Evolutionary conservation across 2,329 filamentous ascomycete genomes (phyloP), one percentile per base, ranked within the genome.

Genomic region (Metarhizium album): DNA sequence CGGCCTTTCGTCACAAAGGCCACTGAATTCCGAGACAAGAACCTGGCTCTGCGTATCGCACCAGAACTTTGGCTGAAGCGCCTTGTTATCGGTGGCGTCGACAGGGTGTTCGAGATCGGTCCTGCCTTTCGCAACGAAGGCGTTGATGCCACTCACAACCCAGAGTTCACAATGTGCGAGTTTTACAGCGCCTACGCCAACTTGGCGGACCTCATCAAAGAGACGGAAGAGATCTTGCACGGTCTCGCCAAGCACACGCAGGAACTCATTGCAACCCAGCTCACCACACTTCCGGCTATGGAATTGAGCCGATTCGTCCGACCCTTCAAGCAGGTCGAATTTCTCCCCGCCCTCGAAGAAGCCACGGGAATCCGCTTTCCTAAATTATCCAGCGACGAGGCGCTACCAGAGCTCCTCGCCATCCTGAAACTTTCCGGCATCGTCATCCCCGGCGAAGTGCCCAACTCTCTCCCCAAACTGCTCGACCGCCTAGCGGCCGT

Each of bases 121-220:
- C 85, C 88, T 3, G 83, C 83, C 13, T 98, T 98, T 68, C 82
- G 93, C 42, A 98, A 98, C 64, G 93, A 98, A 71, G 88, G 89
- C 66, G 71, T 95, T 35, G 90, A 96, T 65, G 79, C 79, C 29
- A 95, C 89, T 0, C 93, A 98, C 65, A 98, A 98, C 63, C 91
- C 93, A 0, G 93, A 98, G 64, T 98, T 97, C 69, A 93, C 87
- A 43, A 97, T 88, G 53, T 97, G 91, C 73, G 93, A 98, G 69
- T 97, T 95, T 70, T 98, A 98, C 69, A 84, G 86, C 54, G 84
- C 90, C 2, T 94, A 90, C 61, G 82, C 85, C 53, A 86, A 84
- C 56, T 76, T 96, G 0, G 72, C 82, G 35, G 80, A 87, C 42
- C 72, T 97, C 47, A 90, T 95, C 62, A 64, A 67, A 20, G 80